A percentile compares a stretch with the other conserved stretches of the same genome.
These are phyloP conservation scores for Ilyonectria robusta DNA, from an alignment of 2,329 filamentous ascomycete species.

Conservation along the genomic window DNA sequence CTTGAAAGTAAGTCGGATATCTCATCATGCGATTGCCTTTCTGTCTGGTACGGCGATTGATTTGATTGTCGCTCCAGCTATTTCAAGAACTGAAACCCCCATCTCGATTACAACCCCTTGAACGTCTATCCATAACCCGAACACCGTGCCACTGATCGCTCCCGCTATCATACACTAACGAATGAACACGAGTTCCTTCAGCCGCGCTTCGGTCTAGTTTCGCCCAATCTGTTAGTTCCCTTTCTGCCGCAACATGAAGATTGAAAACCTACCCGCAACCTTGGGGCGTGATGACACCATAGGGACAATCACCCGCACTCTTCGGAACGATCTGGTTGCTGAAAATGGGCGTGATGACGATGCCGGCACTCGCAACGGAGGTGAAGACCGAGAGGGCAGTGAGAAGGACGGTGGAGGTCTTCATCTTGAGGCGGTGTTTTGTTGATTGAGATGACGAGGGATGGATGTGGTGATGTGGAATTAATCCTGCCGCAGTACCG, in stretches of 20 bases:
- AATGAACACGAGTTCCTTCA: constrained; percentile 7
- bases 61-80: not conserved
- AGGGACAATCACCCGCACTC: constrained; percentile 66
- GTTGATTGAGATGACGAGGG: not conserved
- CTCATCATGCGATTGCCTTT: not conserved
- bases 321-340: constrained; percentile 66
- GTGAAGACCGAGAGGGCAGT: constrained; percentile 60
- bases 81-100: constrained; percentile 1
- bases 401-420: constrained; percentile 45
- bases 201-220: constrained; percentile 37
- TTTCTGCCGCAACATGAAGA: no score
- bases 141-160: constrained; percentile 18
- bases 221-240: constrained; percentile 2
- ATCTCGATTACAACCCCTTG: not conserved
- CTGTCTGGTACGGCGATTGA: not conserved
- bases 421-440: constrained; percentile 46
- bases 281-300: constrained; percentile 68
- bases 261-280: constrained; percentile 68
- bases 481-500: not conserved
- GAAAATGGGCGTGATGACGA: constrained; percentile 69
- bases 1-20: not conserved
- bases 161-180: not conserved
- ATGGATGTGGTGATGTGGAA: not conserved
- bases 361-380: constrained; percentile 65
- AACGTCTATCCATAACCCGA: constrained; percentile 6